Evolutionary conservation across 768 basidiomycete genomes (phyloP).

Genomic region (Phylloporus scabripes): DNA sequence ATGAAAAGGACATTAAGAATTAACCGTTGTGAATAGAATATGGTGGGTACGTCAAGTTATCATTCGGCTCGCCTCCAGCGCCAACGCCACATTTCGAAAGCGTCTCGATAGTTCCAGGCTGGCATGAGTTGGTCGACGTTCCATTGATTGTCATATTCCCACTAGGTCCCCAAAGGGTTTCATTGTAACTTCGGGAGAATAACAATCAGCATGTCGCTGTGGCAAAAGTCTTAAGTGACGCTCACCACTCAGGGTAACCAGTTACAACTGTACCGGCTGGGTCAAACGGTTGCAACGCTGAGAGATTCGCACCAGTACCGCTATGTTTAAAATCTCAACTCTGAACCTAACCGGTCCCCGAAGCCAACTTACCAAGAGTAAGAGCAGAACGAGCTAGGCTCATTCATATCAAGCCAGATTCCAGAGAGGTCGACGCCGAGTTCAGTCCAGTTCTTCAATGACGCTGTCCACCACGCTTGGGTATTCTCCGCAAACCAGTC

Average conservation of each 20-base stretch:
- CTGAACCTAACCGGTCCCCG: not conserved
- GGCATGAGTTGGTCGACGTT: constrained; percentile 45
- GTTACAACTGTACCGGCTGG: constrained; percentile 35
- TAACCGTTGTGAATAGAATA: constrained; percentile 71
- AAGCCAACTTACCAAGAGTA: constrained; percentile 48
- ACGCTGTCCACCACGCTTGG: constrained; percentile 56
- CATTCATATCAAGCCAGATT: constrained; percentile 71
- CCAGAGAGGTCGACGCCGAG: constrained; percentile 54
- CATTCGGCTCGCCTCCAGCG: constrained; percentile 41
- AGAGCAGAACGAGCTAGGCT: constrained; percentile 58
- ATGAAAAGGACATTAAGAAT: constrained; percentile 4
- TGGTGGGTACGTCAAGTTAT: constrained; percentile 53
- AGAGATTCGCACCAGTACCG: constrained; percentile 52
- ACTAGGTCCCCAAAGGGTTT: constrained; percentile 58
- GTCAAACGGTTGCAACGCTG: constrained; percentile 53
- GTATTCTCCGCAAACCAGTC: constrained; percentile 57
- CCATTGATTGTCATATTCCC: constrained; percentile 75
- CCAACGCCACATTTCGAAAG: constrained; percentile 44
- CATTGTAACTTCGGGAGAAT: constrained; percentile 44
- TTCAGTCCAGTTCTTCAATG: constrained; percentile 48
- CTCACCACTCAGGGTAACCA: constrained; percentile 68
- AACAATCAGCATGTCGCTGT: not conserved
- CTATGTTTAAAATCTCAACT: constrained; percentile 7
- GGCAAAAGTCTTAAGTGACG: constrained; percentile 8
- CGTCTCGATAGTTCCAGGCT: constrained; percentile 18